Conservation (phyloP, 2,329 filamentous ascomycete species). For the Phialophora expanda region DNA sequence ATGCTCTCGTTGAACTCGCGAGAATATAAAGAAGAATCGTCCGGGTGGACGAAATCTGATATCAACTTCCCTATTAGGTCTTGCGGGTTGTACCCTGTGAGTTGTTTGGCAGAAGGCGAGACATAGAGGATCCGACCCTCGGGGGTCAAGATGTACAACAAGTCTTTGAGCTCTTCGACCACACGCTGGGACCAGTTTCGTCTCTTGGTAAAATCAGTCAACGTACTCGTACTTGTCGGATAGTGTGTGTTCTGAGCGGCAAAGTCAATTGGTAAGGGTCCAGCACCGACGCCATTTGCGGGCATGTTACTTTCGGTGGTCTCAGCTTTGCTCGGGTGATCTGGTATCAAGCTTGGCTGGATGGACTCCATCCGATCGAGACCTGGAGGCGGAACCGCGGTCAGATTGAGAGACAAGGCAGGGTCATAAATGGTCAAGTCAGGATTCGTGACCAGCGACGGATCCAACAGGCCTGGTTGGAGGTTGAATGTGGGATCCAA, state of each 20-base stretch:
- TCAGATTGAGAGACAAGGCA: slow-evolving; percentile 53
- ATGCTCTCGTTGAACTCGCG: slow-evolving; percentile 90
- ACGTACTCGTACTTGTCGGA: slow-evolving; percentile 60
- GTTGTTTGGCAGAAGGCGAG: slow-evolving; percentile 74
- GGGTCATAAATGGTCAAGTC: slow-evolving; percentile 55
- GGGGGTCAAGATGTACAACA: slow-evolving; percentile 83
- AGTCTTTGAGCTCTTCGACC: slow-evolving; percentile 85
- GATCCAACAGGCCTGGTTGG: slow-evolving; percentile 36
- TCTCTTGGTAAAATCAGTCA: slow-evolving; percentile 70
- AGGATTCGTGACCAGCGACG: slow-evolving; percentile 47
- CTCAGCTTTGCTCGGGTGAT: slow-evolving; percentile 27
- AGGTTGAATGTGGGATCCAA: slow-evolving; percentile 32
- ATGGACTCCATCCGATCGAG: slow-evolving; percentile 27
- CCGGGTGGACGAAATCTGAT: slow-evolving; percentile 80
- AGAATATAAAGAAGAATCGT: slow-evolving; percentile 81
- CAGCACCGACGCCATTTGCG: slow-evolving; percentile 57
- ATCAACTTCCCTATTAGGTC: slow-evolving; percentile 78
- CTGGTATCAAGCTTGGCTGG: slow-evolving; percentile 26
- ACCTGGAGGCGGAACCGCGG: slow-evolving; percentile 18
- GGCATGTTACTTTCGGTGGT: slow-evolving; percentile 30
- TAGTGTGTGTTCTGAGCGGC: slow-evolving; percentile 50
- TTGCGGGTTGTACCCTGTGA: slow-evolving; percentile 75
- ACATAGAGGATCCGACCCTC: slow-evolving; percentile 83
- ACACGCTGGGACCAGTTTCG: slow-evolving; percentile 86
- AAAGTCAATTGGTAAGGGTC: slow-evolving; percentile 62